Evolutionary conservation across 2,329 filamentous ascomycete species (phyloP).

Genomic region (Dactylonectria macrodidyma): DNA sequence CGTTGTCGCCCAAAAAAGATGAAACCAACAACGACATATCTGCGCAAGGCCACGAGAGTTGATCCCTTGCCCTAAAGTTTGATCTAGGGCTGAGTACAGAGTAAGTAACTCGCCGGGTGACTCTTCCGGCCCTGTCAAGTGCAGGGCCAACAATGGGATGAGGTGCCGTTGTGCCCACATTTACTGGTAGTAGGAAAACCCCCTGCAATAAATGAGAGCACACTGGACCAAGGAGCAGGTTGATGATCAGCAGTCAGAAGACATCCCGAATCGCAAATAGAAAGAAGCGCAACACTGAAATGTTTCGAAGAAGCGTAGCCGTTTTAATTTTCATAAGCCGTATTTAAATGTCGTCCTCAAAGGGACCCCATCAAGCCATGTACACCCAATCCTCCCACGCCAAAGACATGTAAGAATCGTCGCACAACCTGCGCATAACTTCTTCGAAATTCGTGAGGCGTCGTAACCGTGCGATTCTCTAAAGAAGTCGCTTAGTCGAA

Average conservation of each 20-base stretch:
- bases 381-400: constrained; percentile 51
- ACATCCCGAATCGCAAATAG: not conserved
- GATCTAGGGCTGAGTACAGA: not conserved
- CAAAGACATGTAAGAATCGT: constrained; percentile 50
- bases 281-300: too few relatives aligned
- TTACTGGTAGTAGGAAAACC: too few relatives aligned
- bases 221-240: fast-evolving
- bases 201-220: too few relatives aligned
- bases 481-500: constrained; percentile 73
- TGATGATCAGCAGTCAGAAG: not conserved
- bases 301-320: constrained; percentile 47
- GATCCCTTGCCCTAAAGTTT: too few relatives aligned
- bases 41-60: not conserved
- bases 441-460: constrained; percentile 53
- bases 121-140: not conserved
- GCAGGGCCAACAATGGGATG: not conserved
- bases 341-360: constrained; percentile 47
- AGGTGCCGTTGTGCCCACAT: too few relatives aligned
- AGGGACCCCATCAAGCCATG: constrained; percentile 50
- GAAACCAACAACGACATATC: not conserved
- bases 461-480: constrained; percentile 50
- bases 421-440: constrained; percentile 51
- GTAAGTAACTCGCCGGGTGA: not conserved
- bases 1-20: not conserved
- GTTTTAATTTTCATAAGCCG: constrained; percentile 50